Base-by-base conservation (phyloP, 1,139 yeast species). In the Saccharomyces hybrid region DNA sequence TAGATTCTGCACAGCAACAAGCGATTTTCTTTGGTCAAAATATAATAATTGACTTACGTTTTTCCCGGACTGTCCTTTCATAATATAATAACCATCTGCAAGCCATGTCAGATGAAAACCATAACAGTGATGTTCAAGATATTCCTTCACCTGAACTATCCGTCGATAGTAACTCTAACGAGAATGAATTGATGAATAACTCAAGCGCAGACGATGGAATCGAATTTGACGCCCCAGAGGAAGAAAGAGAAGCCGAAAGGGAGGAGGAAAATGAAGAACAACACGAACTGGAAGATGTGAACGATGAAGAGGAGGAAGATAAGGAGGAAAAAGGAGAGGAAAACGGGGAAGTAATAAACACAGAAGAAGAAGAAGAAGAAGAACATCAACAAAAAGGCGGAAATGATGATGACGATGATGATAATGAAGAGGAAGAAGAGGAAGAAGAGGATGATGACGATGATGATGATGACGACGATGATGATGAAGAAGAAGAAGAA, bases 391-490 rank as follows among this genome's bases (percentile, higher is more conserved):
- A 60, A 49, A 57, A 56, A 49, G 62, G 59, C 27, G 62, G 58
- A 49, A 57, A 56, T 54, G 58, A 60, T 32, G 56, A 59, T 1
- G 56, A 49, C 9, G 53, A 52, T 14, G 56, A 53, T 19, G 51
- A 56, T 53, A 58, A 60, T 32, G 56, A 52, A 52, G 56, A 58
- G 51, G 52, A 58, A 52, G 56, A 52, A 52, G 56, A 58, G 51
- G 52, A 58, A 52, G 58, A 64, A 53, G 60, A 58, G 47, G 60
- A 58, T 52, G 67, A 62, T 54, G 63, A 59, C 0, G 56, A 49
- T 8, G 53, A 52, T 14, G 56, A 53, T n/a, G 50, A 50, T n/a
- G 51, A 50, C 8, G 54, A 48, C 3, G 55, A 34, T 13, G 55
- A 60, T 47, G 52, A 57, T 49, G 51, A 51, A 4, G 56, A 60